These are phyloP conservation scores for Mortierella hygrophila DNA, from an alignment of 192 early-diverging fungal species.

Conservation along the genomic window DNA sequence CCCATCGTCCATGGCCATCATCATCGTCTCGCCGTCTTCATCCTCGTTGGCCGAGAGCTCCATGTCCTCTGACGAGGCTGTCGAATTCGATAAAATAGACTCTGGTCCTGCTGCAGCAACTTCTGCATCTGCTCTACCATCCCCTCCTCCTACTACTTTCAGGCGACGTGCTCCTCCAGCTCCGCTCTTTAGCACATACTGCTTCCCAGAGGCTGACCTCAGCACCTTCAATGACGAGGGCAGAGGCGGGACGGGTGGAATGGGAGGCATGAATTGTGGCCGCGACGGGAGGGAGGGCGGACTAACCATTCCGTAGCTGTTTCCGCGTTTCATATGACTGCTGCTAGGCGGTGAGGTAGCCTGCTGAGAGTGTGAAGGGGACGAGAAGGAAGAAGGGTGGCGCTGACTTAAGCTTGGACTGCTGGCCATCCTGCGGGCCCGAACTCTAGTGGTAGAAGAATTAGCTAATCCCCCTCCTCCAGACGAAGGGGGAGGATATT, in stretches of 20 bases:
- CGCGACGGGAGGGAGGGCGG: neutral
- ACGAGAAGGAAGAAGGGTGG: neutral
- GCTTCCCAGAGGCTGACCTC: neutral
- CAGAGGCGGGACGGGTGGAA: conserved; percentile 22
- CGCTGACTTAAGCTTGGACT: conserved; percentile 36
- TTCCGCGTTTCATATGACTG: neutral
- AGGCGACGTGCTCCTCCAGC: neutral
- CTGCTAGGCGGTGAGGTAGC: neutral
- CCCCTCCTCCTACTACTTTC: neutral
- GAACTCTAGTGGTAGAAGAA: neutral
- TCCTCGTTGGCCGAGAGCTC: conserved; percentile 23
- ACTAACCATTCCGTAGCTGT: conserved; percentile 1
- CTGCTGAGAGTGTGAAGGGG: conserved; percentile 4
- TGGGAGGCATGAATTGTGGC: neutral
- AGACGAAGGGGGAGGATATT: neutral
- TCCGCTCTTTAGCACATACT: neutral
- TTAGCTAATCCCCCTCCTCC: neutral
- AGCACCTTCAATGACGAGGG: conserved; percentile 5
- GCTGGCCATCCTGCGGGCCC: conserved; percentile 35
- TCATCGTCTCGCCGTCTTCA: neutral
- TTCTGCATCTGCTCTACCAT: neutral
- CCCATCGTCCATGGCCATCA: neutral
- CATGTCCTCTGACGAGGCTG: conserved; percentile 27
- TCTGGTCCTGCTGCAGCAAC: neutral
- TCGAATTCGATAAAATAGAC: neutral